Base-by-base conservation (phyloP, 257 asterid genomes). In the Primulina tabacum region DNA sequence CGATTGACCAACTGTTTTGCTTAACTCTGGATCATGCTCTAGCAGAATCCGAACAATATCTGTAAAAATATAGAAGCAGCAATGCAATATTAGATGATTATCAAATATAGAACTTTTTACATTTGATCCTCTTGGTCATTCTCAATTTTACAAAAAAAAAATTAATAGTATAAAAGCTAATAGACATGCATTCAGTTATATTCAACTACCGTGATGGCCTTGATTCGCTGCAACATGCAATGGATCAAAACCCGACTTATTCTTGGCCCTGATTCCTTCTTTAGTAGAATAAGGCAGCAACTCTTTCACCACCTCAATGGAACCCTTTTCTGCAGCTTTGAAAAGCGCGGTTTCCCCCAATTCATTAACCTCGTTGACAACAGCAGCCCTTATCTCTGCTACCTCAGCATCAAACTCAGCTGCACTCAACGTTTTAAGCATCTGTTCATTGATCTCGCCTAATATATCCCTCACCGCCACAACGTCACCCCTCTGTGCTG, bases 401-500 rank as follows among this genome's bases (percentile, higher is more conserved):
- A 80, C 80, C 78, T 80, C 87, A 11, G 84, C 84, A 74, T 83
- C 89, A 76, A 84, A 86, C 71, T 86, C 90, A 5, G 81, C 85
- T 8, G 87, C 85, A 47, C 79, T 71, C 79, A 71, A 58, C 5
- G 92, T 84, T 69, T 74, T 77, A 58, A 84, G 64, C 88, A 88
- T 85, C 43, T 88, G 95, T 71, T 76, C 91, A 68, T 88, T 81
- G 29, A 86, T 89, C 72, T 89, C 97, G 66, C 77, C 90, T 24
- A 91, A 59, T 69, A 91, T 86, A 77, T 76, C 82, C 77, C 81
- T 82, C 83, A 89, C 95, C 6, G 88, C 91, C 16, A 69, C 82
- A 68, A 83, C 82, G 28, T 89, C 97, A 2, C 97, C 95, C 47
- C 84, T 82, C 73, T 91, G 93, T 5, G 97, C 91, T 1, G 97